These are phyloP conservation scores for Arabidopsis arenosa DNA, from an alignment of 345 rosid species.

Conservation along the genomic window DNA sequence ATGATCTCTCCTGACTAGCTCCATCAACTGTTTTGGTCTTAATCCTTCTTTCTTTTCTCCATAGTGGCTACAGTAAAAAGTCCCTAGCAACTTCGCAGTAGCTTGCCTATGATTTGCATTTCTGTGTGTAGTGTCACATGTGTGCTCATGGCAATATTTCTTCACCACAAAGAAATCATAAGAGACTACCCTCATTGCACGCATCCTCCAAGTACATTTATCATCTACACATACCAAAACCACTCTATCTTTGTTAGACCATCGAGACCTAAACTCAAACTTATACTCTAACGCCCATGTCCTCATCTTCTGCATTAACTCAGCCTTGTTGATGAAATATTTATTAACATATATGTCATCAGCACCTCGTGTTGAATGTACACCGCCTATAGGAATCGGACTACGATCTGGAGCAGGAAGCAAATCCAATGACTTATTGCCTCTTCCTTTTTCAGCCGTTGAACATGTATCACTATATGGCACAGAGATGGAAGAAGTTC, in stretches of 20 bases:
- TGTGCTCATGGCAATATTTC: background rate
- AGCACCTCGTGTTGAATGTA: background rate
- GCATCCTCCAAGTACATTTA: slow-evolving; percentile 6
- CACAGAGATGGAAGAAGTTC: background rate
- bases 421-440: no score
- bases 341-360: background rate
- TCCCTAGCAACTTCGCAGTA: background rate
- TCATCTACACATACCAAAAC: background rate
- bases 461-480: background rate
- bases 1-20: no score
- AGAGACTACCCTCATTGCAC: background rate
- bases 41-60: no score
- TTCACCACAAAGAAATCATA: background rate
- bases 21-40: no score
- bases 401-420: background rate
- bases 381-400: background rate
- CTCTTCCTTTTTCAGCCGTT: background rate
- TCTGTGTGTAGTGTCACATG: background rate
- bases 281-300: background rate
- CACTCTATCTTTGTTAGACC: background rate
- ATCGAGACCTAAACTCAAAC: background rate
- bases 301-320: background rate
- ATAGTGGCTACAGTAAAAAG: no score
- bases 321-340: background rate
- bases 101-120: background rate